These are phyloP conservation scores for Aspergillus fijiensis DNA, from an alignment of 2,329 filamentous ascomycete species.

Conservation along the genomic window DNA sequence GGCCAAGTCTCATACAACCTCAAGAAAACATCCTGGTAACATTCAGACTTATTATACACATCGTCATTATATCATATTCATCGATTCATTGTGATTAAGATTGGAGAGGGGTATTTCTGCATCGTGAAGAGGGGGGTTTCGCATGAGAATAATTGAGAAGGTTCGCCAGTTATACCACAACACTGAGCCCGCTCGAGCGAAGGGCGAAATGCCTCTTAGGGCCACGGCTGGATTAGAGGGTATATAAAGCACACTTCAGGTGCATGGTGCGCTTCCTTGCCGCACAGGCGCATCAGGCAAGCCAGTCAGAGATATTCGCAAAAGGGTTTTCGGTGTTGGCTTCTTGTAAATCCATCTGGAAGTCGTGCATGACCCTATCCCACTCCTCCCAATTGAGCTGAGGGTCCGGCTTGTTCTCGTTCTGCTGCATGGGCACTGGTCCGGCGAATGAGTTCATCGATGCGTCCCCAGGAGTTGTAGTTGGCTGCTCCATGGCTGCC, in stretches of 20 bases:
- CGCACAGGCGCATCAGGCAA: constrained; percentile 21
- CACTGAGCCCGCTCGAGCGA: background rate
- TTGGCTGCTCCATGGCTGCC: constrained; percentile 1
- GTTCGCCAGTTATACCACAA: background rate
- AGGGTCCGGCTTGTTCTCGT: constrained; percentile 13
- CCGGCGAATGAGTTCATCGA: constrained; percentile 13
- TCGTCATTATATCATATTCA: background rate
- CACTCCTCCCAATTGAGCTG: constrained; percentile 36
- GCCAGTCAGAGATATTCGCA: constrained; percentile 31
- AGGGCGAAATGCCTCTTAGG: background rate
- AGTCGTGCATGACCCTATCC: constrained; percentile 42
- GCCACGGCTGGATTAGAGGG: background rate
- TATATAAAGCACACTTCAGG: background rate
- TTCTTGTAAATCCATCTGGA: constrained; percentile 37
- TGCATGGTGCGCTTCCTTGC: background rate
- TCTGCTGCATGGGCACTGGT: constrained; percentile 9
- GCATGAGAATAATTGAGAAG: background rate
- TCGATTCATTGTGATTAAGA: background rate
- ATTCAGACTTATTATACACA: background rate
- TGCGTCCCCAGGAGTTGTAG: constrained; percentile 12
- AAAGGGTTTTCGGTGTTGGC: constrained; percentile 19
- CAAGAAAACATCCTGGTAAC: background rate
- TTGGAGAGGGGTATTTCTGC: background rate
- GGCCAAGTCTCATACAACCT: background rate
- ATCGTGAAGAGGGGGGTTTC: background rate